Base-by-base conservation (phyloP, 192 early-diverging fungal species). In the Cladochytrium replicatum region DNA sequence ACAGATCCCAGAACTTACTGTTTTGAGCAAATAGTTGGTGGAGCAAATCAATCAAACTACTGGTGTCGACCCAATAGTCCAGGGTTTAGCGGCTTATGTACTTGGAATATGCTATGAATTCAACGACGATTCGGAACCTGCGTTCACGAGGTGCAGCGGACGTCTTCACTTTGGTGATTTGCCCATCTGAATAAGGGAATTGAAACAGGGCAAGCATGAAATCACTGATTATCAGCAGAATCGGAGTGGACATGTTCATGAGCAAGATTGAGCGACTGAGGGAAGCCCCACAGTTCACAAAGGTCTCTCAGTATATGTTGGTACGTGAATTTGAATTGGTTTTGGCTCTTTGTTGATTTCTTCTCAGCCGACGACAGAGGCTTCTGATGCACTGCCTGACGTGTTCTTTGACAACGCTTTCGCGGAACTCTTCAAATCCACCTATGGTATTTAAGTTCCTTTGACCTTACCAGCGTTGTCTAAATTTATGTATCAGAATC, bases 31-130 rank as follows among this genome's bases (percentile, higher is more conserved):
- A 11, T 55, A 90, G 88, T 59, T 99, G 24, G 88, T 95, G 11
- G 88, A 91, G 58, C 79, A 89, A 63, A 84, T 99, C 40, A 86
- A 72, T 43, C 85, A 89, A 42, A 83, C 88, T 0, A 87, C 93
- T 27, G 80, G 83, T 5, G 77, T 86, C 28, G 85, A 92, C 49
- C 77, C 87, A 21, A 63, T 88, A 32, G 81, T 92, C 0, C 95
- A 98, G 67, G 93, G 95, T 6, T 63, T 95, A 32, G 76, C 87
- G 2, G 89, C 91, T 2, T 93, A 84, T 60, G 56, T 94, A 25
- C 64, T 95, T 22, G 85, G 90, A 2, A 71, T 94, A 6, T 72
- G 85, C 27, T 87, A 88, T 46, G 82, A 96, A 61, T 99, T 82
- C 61, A 91, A 96, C 58, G 70, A 87, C 62, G 85, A 90, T 29